Conservation (phyloP, 2,329 filamentous ascomycete genomes). For the Parastagonospora avenae region DNA sequence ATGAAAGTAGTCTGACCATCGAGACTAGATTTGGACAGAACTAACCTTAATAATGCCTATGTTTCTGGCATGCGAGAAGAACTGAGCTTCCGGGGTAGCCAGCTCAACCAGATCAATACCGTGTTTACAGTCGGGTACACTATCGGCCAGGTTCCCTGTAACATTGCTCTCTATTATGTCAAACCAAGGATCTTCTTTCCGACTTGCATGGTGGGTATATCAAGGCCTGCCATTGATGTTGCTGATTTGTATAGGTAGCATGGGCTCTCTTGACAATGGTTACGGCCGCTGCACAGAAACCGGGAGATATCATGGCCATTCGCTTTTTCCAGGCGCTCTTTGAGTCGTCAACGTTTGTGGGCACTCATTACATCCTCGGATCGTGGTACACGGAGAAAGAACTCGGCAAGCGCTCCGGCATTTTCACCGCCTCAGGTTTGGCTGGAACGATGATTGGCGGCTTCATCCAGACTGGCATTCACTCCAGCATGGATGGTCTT, state of each 20-base stretch:
- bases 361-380: conserved; percentile 65
- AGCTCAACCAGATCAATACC: conserved; percentile 54
- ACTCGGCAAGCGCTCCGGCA: conserved; percentile 64
- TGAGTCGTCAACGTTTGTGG: conserved; percentile 62
- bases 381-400: conserved; percentile 67
- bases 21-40: conserved; percentile 31
- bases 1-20: background rate
- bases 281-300: conserved; percentile 59
- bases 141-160: conserved; percentile 58
- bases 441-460: conserved; percentile 67
- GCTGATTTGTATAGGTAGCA: conserved; percentile 37
- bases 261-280: conserved; percentile 70
- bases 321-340: conserved; percentile 60
- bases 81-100: conserved; percentile 46
- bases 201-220: conserved; percentile 59
- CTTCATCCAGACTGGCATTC: conserved; percentile 63
- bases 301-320: conserved; percentile 64
- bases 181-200: conserved; percentile 69
- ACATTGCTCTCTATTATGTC: conserved; percentile 63
- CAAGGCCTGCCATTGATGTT: background rate
- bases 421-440: conserved; percentile 65
- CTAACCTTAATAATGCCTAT: conserved; percentile 51
- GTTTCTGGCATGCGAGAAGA: conserved; percentile 52
- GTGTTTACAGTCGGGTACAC: conserved; percentile 49
- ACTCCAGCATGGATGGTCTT: conserved; percentile 52